A percentile compares a stretch with the other conserved stretches of the same genome.
Evolutionary conservation across 169 alveolate species (phyloP).

Genomic region (Eimeria brunetti): DNA sequence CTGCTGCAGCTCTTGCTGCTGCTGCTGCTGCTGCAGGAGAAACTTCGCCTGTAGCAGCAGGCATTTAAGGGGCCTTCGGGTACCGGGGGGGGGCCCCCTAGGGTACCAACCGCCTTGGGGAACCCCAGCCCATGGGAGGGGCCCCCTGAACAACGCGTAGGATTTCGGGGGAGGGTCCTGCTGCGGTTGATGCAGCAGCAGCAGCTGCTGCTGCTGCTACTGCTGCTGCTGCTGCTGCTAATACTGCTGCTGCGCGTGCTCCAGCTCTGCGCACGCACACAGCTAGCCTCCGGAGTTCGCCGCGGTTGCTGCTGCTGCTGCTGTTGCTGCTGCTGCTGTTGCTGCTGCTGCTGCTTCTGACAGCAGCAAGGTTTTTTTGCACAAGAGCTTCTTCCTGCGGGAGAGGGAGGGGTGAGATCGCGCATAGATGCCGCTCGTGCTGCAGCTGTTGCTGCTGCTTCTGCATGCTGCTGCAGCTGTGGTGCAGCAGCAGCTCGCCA

Average conservation of each 20-base stretch:
- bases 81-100: not conserved
- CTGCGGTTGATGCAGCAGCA: not conserved
- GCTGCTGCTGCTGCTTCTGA: not conserved
- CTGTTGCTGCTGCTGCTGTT: not conserved
- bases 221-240: constrained; percentile 16
- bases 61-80: not conserved
- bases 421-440: not conserved
- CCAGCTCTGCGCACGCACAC: constrained; percentile 12
- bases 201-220: not conserved
- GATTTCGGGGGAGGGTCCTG: not conserved
- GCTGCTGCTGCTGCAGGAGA: not conserved
- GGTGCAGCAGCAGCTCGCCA: not conserved
- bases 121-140: not conserved
- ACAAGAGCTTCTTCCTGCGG: not conserved
- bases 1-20: constrained; percentile 20
- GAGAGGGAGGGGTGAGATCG: not conserved
- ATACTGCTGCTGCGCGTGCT: constrained; percentile 9
- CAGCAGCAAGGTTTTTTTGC: not conserved
- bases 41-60: constrained; percentile 6
- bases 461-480: not conserved
- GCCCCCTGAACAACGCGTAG: no score
- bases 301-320: not conserved
- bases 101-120: not conserved
- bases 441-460: not conserved
- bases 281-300: not conserved